A percentile compares a stretch with the other conserved stretches of the same genome.
These are phyloP conservation scores for Fraxinus anomala DNA, from an alignment of 257 asterid species.

Conservation along the genomic window DNA sequence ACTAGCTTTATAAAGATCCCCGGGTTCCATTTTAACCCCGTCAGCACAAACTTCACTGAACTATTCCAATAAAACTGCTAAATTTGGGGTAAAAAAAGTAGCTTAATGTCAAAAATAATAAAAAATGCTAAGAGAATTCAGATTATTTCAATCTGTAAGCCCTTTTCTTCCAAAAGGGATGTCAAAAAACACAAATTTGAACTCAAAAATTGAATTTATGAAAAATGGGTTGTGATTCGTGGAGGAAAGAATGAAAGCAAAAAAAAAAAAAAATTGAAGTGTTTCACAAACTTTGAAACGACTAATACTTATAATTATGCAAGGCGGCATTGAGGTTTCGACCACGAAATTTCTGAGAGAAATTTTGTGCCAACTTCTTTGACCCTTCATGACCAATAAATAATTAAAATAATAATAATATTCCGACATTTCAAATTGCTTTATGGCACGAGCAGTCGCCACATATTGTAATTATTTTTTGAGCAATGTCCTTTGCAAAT, in stretches of 20 bases:
- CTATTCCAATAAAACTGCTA: not conserved
- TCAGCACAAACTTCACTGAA: not conserved
- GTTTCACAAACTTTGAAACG: not conserved
- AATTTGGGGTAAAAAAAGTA: not conserved
- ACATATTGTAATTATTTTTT: not conserved
- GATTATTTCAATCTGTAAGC: not conserved
- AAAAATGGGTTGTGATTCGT: not conserved
- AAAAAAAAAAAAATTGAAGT: not conserved
- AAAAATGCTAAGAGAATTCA: not conserved
- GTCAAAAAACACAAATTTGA: not conserved
- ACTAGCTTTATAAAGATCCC: constrained; percentile 39
- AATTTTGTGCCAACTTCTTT: not conserved
- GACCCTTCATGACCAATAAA: constrained; percentile 2
- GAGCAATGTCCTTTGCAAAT: too few relatives aligned
- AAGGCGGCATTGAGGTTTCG: not conserved
- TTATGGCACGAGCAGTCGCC: not conserved
- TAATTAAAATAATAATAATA: not conserved
- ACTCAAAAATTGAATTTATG: not conserved
- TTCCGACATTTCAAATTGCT: not conserved
- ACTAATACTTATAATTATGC: not conserved
- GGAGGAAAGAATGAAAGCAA: not conserved
- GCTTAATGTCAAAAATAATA: not conserved
- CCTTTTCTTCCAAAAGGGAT: not conserved
- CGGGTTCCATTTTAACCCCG: constrained; percentile 32
- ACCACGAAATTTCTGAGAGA: not conserved